Evolutionary conservation across 2,329 filamentous ascomycete genomes (phyloP), one percentile per base, ranked within the genome.

Genomic region (Bipolaris sorokiniana): DNA sequence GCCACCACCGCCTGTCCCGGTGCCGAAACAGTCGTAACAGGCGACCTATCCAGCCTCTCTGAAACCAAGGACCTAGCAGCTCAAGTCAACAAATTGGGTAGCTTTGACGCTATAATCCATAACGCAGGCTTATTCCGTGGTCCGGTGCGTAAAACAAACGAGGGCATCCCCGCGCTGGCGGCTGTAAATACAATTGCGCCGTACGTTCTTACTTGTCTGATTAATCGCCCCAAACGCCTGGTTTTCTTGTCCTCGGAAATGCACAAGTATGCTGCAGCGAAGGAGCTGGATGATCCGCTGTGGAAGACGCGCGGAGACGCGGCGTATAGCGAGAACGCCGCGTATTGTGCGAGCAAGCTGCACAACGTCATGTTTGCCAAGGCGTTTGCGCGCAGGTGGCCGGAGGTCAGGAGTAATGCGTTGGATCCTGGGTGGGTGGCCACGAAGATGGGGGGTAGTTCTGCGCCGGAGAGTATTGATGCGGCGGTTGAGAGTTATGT

Each of bases 161-260:
- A 84, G 38, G 79, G 78, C 9, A 75, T 84, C 20, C 80, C 83
- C 0, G 76, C 77, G 1, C 75, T 85, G 1, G 83, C 85, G 46
- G 79, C 82, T 0, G 83, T 86, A 44, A 87, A 87, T 63, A 83
- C 79, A 0, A 64, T 87, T 0, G 84, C 85, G 15, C 84, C 85
- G 0, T 87, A 86, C 61, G 76, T 87, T 5, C 74, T 87, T 2
- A 82, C 83, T 0, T 80, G 77, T 23, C 67, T 84, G 9, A 80
- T 86, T 70, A 67, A 77, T 2, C 77, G 76, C 16, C 83, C 81
- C 1, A 80, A 79, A 55, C 72, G 83, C 7, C 69, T 86, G 10
- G 71, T 87, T 0, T 86, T 81, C 58, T 72, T 86, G 47, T 83
- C 79, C 18, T 84, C 81, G 0, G 74, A 78, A 18, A 74, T 85